Evolutionary conservation across 805 yeast species (phyloP).

Genomic region (Kazachstania psychrophila): DNA sequence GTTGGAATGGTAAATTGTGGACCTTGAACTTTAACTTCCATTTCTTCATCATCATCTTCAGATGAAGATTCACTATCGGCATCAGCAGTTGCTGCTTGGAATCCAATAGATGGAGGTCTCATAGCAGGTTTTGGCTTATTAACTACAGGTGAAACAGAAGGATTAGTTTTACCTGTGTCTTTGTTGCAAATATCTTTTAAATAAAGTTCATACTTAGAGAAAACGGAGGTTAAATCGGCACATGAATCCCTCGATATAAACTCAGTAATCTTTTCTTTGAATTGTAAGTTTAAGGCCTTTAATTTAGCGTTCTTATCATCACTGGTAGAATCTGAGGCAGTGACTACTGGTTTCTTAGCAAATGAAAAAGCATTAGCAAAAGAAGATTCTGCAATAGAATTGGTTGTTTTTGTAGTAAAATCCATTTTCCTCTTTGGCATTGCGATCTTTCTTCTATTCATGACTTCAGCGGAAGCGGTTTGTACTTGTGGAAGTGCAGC

Average conservation of each 20-base stretch:
- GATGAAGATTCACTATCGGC: constrained; percentile 2
- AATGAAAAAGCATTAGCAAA: constrained; percentile 16
- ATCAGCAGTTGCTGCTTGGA: background rate
- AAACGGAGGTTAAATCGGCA: constrained; percentile 46
- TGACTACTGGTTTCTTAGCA: constrained; percentile 4
- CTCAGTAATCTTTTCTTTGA: constrained; percentile 40
- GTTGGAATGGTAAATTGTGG: constrained; percentile 48
- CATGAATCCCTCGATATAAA: constrained; percentile 38
- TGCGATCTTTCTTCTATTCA: constrained; percentile 64
- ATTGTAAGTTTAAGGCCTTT: constrained; percentile 57
- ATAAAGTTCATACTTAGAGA: constrained; percentile 51
- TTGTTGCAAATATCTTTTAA: constrained; percentile 27
- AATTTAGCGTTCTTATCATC: constrained; percentile 39
- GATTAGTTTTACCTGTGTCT: constrained; percentile 9
- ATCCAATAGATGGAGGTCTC: background rate
- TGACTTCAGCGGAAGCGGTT: constrained; percentile 48
- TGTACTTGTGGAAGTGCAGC: constrained; percentile 35
- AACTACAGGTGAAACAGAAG: background rate
- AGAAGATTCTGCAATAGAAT: constrained; percentile 10
- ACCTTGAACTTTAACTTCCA: constrained; percentile 61
- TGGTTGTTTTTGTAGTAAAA: constrained; percentile 2
- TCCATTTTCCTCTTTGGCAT: constrained; percentile 41
- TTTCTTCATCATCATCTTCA: constrained; percentile 31
- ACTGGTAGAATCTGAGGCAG: background rate
- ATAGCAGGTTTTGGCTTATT: background rate